These are phyloP conservation scores for Chaetoscypha palmicola DNA, from an alignment of 2,329 filamentous ascomycete genomes.

Conservation along the genomic window DNA sequence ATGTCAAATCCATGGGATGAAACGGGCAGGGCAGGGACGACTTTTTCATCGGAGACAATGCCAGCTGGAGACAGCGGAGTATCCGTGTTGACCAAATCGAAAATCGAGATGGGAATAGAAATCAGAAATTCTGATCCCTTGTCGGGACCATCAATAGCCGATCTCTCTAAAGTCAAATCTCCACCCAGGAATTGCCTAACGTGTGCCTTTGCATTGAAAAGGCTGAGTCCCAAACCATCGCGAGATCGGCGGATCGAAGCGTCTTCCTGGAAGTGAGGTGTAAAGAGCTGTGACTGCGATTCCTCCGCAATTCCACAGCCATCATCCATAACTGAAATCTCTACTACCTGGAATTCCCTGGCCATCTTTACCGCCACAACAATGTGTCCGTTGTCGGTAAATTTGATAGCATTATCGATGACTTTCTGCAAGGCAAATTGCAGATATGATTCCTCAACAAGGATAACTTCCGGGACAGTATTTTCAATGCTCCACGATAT, in stretches of 20 bases:
- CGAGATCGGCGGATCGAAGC: slow-evolving; percentile 59
- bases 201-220: slow-evolving; percentile 66
- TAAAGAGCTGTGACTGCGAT: slow-evolving; percentile 61
- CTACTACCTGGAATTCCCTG: slow-evolving; percentile 44
- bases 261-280: slow-evolving; percentile 63
- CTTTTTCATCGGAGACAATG: slow-evolving; percentile 5
- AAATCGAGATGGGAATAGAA: slow-evolving; percentile 43
- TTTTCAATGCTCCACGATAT: slow-evolving; percentile 35
- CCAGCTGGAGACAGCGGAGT: slow-evolving; percentile 19
- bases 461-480: slow-evolving; percentile 45
- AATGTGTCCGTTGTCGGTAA: slow-evolving; percentile 59
- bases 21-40: slow-evolving; percentile 2
- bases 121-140: slow-evolving; percentile 65
- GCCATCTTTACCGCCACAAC: slow-evolving; percentile 51
- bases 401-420: slow-evolving; percentile 61
- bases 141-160: slow-evolving; percentile 51
- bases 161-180: slow-evolving; percentile 57
- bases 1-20: slow-evolving; percentile 6
- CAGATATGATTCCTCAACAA: slow-evolving; percentile 43
- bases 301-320: slow-evolving; percentile 61
- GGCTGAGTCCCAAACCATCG: slow-evolving; percentile 61
- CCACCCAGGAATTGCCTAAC: slow-evolving; percentile 58
- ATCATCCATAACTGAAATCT: slow-evolving; percentile 58
- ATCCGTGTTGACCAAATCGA: slow-evolving; percentile 14
- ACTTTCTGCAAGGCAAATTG: slow-evolving; percentile 36